Evolutionary conservation across 306 rosid species (phyloP), one percentile per base, ranked within the genome.

Genomic region (Prosopis cineraria): DNA sequence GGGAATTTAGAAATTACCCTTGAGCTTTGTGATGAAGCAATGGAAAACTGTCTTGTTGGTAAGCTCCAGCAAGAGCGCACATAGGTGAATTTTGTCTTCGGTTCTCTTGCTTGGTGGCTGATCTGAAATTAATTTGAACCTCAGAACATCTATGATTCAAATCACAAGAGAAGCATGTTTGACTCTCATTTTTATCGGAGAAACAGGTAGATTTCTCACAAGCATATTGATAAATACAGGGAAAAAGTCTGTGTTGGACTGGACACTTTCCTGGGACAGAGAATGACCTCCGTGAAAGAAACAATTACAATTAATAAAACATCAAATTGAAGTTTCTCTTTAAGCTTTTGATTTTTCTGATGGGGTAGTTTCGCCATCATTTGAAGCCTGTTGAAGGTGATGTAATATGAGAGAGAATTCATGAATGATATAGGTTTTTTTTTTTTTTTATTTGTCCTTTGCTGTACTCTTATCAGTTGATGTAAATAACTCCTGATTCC

Each of bases 1-100:
- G 98, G 97, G 79, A 88, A 94, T 82, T 68, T 88, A 86, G 94
- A 89, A 52, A 65, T 55, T 52, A 84, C 93, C 45, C 97, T 94
- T 43, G 85, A 88, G 80, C 97, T 94, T 73, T 94, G 97, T 75
- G 97, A 94, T 80, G 94, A 91, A 80, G 88, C 94, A 19, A 90
- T 91, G 48, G 98, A 94, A 85, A 87, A 90, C 76, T 90, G 87
- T 88, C 93, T 85, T 29, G 80, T 89, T 70, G 88, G 59, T 60
- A 45, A 80, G 40, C 58, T 44, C 31, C 74, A 48, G 73, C 64
- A 68, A 29, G 79, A 62, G 77, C 69, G 69, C 64, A 50, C 78
- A 11, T 87, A 85, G 86, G 55, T 56, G 75, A 81, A 66, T 60
- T 50, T 75, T 77, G 47, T 77, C 33, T 60, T 37, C 22, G 64